Evolutionary conservation across 257 asterid species (phyloP).

Genomic region (Solanum dulcamara): DNA sequence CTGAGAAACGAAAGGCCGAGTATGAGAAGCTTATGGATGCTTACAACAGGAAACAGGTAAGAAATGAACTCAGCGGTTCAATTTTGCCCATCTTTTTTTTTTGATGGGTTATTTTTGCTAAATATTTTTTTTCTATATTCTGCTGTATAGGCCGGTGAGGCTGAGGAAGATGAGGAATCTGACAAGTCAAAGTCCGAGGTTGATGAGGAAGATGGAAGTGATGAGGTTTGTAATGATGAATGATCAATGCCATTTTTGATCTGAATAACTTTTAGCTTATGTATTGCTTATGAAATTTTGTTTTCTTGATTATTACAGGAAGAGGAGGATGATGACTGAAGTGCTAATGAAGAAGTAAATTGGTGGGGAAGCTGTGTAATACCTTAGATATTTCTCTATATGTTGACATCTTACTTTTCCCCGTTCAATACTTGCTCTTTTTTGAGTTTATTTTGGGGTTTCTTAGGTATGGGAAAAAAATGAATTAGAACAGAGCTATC

Average conservation of each 20-base stretch:
- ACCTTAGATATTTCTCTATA: background rate
- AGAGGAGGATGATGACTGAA: conserved; percentile 8
- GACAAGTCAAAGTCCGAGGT: conserved; percentile 25
- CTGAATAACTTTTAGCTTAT: background rate
- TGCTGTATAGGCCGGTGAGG: background rate
- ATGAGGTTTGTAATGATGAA: conserved; percentile 2
- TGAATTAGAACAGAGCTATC: background rate
- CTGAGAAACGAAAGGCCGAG: conserved; percentile 59
- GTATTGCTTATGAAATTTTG: background rate
- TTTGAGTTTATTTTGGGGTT: background rate
- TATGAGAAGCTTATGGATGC: conserved; percentile 55
- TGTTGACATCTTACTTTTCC: background rate
- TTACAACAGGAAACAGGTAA: conserved; percentile 48
- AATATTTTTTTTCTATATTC: too few relatives aligned
- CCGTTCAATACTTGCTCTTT: background rate
- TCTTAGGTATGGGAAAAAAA: background rate
- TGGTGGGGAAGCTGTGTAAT: background rate
- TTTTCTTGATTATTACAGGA: background rate
- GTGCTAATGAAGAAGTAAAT: background rate
- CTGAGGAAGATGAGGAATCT: conserved; percentile 14
- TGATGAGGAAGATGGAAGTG: conserved; percentile 13
- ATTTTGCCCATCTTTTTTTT: background rate
- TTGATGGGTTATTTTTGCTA: background rate
- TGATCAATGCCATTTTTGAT: too few relatives aligned
- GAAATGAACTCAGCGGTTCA: background rate